Percentiles rank a stretch among this genome's conserved stretches.
Evolutionary conservation across 176 grass and related monocot species (phyloP).

Genomic region (Oryza australiensis): DNA sequence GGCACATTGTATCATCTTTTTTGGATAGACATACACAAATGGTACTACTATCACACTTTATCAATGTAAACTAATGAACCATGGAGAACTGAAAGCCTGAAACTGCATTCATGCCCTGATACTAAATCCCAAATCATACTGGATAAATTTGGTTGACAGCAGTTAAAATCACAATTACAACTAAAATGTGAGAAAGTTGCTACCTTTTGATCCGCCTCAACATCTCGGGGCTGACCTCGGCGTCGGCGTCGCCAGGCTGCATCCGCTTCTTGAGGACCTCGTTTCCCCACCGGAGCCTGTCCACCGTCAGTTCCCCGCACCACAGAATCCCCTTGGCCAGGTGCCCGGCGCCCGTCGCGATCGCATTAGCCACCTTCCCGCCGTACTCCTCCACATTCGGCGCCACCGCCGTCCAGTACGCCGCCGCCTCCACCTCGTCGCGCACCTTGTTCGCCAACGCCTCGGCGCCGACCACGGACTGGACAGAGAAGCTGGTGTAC

Average conservation of each 20-base stretch:
- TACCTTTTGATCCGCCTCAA: conserved; percentile 79
- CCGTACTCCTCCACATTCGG: conserved; percentile 89
- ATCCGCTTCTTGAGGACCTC: conserved; percentile 71
- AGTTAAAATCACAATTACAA: not conserved
- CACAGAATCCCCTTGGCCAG: conserved; percentile 70
- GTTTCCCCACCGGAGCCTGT: conserved; percentile 70
- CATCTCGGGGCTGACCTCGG: conserved; percentile 70
- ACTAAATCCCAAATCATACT: not conserved
- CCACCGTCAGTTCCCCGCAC: conserved; percentile 79
- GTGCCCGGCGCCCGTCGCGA: conserved; percentile 58
- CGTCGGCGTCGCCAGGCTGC: conserved; percentile 40
- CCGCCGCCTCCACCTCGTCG: conserved; percentile 61
- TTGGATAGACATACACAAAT: too few relatives aligned
- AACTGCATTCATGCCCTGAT: not conserved
- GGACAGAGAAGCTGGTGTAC: conserved; percentile 68
- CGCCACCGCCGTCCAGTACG: conserved; percentile 86
- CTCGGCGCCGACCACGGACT: conserved; percentile 44
- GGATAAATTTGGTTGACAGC: not conserved
- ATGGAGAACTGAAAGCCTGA: not conserved
- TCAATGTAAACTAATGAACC: not conserved
- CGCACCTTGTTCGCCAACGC: conserved; percentile 38
- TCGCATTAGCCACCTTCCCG: conserved; percentile 52
- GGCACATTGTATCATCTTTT: too few relatives aligned
- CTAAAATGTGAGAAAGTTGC: not conserved
- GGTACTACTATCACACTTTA: not conserved